phyloP scores from a whole-genome alignment of 1,284 basidiomycete species.

The Puccinia polysora region DNA sequence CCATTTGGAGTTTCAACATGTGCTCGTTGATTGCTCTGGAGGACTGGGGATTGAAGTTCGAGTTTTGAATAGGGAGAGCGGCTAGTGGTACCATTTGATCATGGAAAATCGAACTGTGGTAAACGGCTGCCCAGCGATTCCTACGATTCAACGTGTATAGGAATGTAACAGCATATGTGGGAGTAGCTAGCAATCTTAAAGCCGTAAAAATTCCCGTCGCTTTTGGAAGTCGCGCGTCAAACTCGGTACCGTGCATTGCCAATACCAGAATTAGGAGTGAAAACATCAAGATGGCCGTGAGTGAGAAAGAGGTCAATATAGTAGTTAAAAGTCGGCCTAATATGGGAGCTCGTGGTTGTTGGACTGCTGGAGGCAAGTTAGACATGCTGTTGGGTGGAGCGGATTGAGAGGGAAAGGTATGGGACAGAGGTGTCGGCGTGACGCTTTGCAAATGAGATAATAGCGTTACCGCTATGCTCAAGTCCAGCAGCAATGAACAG shows the following conservation, averaged over 20 bases:
- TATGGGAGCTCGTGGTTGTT: conserved; percentile 26
- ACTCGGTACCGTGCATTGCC: conserved; percentile 43
- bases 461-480: conserved; percentile 35
- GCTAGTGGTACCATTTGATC: neutral
- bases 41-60: neutral
- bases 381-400: neutral
- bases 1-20: neutral
- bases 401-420: conserved; percentile 1
- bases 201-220: conserved; percentile 42
- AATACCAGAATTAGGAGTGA: conserved; percentile 39
- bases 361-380: conserved; percentile 1
- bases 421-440: neutral
- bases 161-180: conserved; percentile 42
- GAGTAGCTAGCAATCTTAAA: conserved; percentile 35
- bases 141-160: conserved; percentile 41
- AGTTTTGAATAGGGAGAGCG: neutral
- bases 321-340: conserved; percentile 40
- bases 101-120: neutral
- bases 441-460: conserved; percentile 21
- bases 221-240: conserved; percentile 38
- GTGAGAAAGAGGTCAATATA: conserved; percentile 40
- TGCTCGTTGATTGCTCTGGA: neutral
- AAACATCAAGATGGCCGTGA: conserved; percentile 43
- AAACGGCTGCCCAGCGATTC: neutral
- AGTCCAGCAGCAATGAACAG: conserved; percentile 36